Conservation (phyloP, 768 basidiomycete genomes). For the Phaeotremella fagi region DNA sequence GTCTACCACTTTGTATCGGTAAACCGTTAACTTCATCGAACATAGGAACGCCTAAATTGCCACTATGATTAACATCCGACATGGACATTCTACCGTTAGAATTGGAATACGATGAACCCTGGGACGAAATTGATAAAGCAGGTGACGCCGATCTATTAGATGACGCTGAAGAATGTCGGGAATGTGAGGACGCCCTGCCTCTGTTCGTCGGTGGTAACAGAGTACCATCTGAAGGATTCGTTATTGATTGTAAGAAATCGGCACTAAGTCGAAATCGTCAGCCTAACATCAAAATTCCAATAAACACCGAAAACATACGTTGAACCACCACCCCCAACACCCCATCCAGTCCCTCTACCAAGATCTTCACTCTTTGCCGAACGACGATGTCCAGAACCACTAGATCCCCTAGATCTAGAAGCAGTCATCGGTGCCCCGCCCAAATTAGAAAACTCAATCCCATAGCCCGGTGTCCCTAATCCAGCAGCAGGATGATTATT, state of each 20-base stretch:
- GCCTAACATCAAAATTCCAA: background rate
- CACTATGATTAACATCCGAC: background rate
- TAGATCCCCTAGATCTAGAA: conserved; percentile 16
- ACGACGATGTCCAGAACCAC: conserved; percentile 53
- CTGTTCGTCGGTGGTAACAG: conserved; percentile 31
- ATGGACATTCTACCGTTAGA: background rate
- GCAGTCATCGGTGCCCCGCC: conserved; percentile 7
- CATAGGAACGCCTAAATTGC: background rate
- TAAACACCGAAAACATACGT: conserved; percentile 26
- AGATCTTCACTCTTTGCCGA: conserved; percentile 64
- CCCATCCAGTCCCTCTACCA: conserved; percentile 35
- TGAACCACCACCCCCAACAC: conserved; percentile 35
- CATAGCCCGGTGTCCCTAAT: conserved; percentile 41
- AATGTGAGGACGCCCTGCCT: conserved; percentile 27
- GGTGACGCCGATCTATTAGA: conserved; percentile 37
- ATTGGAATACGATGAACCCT: conserved; percentile 29
- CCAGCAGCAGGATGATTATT: conserved; percentile 37
- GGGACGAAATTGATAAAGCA: conserved; percentile 33
- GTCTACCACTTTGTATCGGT: background rate
- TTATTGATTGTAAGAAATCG: conserved; percentile 42
- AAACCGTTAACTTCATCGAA: background rate
- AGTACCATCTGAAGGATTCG: conserved; percentile 35
- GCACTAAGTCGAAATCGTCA: conserved; percentile 11
- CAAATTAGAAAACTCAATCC: conserved; percentile 22
- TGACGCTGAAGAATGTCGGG: conserved; percentile 36